Evolutionary conservation across 306 rosid species (phyloP).

Genomic region (Quercus parvula): DNA sequence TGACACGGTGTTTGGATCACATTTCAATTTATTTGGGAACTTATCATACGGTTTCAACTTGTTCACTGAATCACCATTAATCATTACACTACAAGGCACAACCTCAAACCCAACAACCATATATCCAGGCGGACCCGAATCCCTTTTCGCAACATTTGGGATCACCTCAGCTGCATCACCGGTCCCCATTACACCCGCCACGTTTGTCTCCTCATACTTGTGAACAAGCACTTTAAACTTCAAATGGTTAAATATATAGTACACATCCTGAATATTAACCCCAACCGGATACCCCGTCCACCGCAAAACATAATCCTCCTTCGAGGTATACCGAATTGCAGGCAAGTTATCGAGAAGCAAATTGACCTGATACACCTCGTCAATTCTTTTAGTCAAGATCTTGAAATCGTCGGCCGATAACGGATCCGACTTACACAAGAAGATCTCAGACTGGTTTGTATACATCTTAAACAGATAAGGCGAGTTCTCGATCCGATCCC

Average conservation of each 20-base stretch:
- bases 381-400: conserved; percentile 81
- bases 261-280: conserved; percentile 75
- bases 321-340: conserved; percentile 80
- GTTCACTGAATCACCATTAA: conserved; percentile 50
- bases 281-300: conserved; percentile 97
- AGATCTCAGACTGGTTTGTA: conserved; percentile 66
- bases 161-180: conserved; percentile 86
- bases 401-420: conserved; percentile 62
- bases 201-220: conserved; percentile 79
- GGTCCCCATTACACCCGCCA: conserved; percentile 90
- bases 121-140: conserved; percentile 64
- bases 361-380: conserved; percentile 95
- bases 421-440: conserved; percentile 55
- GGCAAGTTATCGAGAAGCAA: conserved; percentile 67
- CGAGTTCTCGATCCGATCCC: conserved; percentile 94
- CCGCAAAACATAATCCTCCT: conserved; percentile 63
- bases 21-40: conserved; percentile 49
- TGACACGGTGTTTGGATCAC: conserved; percentile 73
- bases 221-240: conserved; percentile 91
- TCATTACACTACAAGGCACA: conserved; percentile 72
- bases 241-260: conserved; percentile 82
- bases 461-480: conserved; percentile 76
- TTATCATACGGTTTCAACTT: conserved; percentile 48
- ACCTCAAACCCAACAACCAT: conserved; percentile 99
- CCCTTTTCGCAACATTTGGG: conserved; percentile 44